These are phyloP conservation scores for Marchantia polymorpha DNA, from an alignment of 225 moss, liverwort and hornwort species.

Conservation along the genomic window DNA sequence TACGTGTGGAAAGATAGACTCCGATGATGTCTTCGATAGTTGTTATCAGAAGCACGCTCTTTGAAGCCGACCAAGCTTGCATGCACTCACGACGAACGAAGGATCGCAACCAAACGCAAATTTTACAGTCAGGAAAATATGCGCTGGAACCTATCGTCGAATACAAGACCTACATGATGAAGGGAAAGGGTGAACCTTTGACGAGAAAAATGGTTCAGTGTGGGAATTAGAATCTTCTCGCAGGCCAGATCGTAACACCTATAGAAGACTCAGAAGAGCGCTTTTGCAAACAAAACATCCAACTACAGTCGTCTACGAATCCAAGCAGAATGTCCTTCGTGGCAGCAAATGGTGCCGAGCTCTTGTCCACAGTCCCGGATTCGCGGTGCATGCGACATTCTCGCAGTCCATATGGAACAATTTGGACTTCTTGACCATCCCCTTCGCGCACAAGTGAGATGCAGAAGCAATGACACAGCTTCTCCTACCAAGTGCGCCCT, in stretches of 20 bases:
- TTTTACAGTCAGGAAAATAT: neutral
- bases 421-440: neutral
- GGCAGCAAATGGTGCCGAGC: neutral
- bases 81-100: neutral
- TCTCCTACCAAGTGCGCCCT: neutral
- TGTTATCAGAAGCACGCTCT: neutral
- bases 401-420: neutral
- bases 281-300: neutral
- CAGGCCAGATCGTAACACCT: neutral
- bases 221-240: neutral
- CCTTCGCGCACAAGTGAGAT: constrained; percentile 4
- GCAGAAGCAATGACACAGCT: constrained; percentile 1
- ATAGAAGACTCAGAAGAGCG: neutral
- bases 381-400: constrained; percentile 1
- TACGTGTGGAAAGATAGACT: neutral
- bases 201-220: neutral
- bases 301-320: neutral
- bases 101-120: neutral
- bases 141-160: neutral
- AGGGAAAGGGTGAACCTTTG: neutral
- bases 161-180: neutral
- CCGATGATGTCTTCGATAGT: neutral
- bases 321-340: neutral
- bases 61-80: neutral
- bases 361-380: neutral